phyloP scores from a whole-genome alignment of 495 filamentous ascomycete species.

The Ramalina intermedia region DNA sequence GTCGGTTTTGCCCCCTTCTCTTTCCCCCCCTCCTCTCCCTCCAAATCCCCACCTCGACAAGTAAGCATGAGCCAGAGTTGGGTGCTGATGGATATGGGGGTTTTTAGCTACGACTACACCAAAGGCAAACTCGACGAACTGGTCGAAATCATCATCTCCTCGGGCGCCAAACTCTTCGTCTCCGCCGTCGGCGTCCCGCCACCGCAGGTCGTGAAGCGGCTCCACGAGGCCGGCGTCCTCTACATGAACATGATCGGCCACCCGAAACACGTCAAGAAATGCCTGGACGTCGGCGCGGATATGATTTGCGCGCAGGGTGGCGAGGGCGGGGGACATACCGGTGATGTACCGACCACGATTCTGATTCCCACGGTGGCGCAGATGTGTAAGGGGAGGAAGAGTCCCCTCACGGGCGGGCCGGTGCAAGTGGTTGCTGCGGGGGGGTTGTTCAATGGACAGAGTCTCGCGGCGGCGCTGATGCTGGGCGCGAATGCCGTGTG shows the following conservation, averaged over 20 bases:
- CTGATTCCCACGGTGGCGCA: constrained; percentile 84
- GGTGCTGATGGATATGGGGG: background rate
- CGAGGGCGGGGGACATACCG: constrained; percentile 85
- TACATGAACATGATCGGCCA: constrained; percentile 99
- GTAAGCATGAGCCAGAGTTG: constrained; percentile 6
- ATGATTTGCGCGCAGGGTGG: constrained; percentile 91
- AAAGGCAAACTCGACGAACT: constrained; percentile 94
- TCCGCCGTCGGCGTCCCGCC: constrained; percentile 93
- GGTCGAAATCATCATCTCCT: constrained; percentile 82
- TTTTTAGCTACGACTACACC: constrained; percentile 88
- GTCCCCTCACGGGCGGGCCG: constrained; percentile 68
- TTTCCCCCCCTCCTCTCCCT: background rate
- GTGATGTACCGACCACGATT: constrained; percentile 75
- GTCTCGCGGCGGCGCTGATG: constrained; percentile 79
- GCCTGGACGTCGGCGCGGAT: constrained; percentile 74
- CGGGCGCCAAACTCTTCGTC: constrained; percentile 83
- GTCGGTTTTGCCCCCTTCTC: constrained; percentile 32
- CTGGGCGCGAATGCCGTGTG: constrained; percentile 86
- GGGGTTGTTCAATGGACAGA: constrained; percentile 85
- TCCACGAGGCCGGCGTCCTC: constrained; percentile 74
- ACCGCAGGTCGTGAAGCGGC: constrained; percentile 68
- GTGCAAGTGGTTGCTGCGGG: constrained; percentile 90
- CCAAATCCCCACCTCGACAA: no score
- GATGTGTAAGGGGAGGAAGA: constrained; percentile 65
- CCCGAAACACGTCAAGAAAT: constrained; percentile 95